Conservation (phyloP, 2,329 filamentous ascomycete genomes). For the Dendrostoma leiphaemia region DNA sequence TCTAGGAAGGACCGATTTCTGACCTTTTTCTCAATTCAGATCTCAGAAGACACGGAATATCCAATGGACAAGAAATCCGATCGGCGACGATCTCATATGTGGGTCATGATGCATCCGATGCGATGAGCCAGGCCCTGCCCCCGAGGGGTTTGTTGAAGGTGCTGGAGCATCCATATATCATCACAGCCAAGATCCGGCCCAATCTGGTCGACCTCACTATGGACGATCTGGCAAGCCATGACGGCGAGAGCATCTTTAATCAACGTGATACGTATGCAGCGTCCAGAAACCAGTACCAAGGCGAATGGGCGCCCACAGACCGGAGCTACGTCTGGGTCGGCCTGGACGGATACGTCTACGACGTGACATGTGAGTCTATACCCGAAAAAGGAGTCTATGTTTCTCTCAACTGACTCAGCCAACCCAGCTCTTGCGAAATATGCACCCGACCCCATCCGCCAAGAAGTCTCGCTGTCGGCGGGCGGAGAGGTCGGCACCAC, state of each 20-base stretch:
- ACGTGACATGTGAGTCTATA: neutral
- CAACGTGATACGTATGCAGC: neutral
- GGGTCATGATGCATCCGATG: too few relatives aligned
- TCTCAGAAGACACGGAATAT: too few relatives aligned
- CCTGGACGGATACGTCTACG: neutral
- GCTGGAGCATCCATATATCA: neutral
- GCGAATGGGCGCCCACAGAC: too few relatives aligned
- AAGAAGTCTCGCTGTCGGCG: neutral
- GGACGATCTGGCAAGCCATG: neutral
- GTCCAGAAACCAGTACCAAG: too few relatives aligned
- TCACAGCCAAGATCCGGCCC: neutral
- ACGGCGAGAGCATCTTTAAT: neutral
- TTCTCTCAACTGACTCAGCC: neutral
- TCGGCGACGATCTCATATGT: too few relatives aligned
- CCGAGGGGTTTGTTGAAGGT: neutral
- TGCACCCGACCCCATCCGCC: neutral
- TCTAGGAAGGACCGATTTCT: too few relatives aligned
- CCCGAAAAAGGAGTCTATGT: too few relatives aligned
- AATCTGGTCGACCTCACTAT: neutral
- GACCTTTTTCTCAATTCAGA: too few relatives aligned
- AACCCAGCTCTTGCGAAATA: neutral
- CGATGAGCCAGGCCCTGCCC: neutral
- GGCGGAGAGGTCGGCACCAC: neutral
- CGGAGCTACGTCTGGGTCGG: neutral
- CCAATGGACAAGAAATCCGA: too few relatives aligned